Conservation (phyloP, 2,329 filamentous ascomycete genomes). For the Ceratocystis colombiana region DNA sequence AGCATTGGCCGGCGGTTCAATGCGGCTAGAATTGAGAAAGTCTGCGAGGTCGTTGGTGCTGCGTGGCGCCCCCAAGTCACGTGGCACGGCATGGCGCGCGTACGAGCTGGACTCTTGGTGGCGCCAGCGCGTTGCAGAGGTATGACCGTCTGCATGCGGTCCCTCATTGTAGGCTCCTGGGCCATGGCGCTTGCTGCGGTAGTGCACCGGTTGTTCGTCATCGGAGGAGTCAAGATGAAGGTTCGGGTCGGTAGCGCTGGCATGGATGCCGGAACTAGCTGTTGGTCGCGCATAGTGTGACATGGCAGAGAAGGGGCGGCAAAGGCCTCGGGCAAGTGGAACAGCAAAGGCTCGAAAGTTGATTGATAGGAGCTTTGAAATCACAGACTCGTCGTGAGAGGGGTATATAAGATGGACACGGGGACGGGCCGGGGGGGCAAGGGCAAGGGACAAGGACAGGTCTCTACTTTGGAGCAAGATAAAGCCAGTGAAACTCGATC, state of each 20-base stretch:
- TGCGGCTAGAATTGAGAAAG: slow-evolving; percentile 47
- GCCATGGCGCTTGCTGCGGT: slow-evolving; percentile 3
- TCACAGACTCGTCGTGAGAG: neutral
- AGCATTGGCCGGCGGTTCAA: slow-evolving; percentile 35
- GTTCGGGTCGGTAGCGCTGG: neutral
- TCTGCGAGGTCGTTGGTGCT: slow-evolving; percentile 44
- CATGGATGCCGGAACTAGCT: neutral
- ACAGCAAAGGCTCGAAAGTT: neutral
- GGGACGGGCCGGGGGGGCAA: neutral
- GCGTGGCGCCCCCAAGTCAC: slow-evolving; percentile 34
- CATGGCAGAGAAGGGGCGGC: neutral
- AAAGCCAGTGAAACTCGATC: neutral
- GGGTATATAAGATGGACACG: neutral
- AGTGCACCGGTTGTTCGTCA: slow-evolving; percentile 32
- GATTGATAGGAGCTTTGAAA: too few species aligned
- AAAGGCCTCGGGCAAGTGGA: neutral
- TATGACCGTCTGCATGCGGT: slow-evolving; percentile 32
- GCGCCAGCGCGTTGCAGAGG: slow-evolving; percentile 50
- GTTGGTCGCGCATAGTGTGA: slow-evolving; percentile 1
- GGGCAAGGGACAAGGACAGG: slow-evolving; percentile 9
- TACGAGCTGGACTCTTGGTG: slow-evolving; percentile 53
- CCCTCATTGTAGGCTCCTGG: slow-evolving; percentile 26
- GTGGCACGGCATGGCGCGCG: slow-evolving; percentile 40
- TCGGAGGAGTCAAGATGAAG: neutral
- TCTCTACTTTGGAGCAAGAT: slow-evolving; percentile 6